phyloP scores from a whole-genome alignment of 2,329 filamentous ascomycete species.

The Neocucurbitaria cava region DNA sequence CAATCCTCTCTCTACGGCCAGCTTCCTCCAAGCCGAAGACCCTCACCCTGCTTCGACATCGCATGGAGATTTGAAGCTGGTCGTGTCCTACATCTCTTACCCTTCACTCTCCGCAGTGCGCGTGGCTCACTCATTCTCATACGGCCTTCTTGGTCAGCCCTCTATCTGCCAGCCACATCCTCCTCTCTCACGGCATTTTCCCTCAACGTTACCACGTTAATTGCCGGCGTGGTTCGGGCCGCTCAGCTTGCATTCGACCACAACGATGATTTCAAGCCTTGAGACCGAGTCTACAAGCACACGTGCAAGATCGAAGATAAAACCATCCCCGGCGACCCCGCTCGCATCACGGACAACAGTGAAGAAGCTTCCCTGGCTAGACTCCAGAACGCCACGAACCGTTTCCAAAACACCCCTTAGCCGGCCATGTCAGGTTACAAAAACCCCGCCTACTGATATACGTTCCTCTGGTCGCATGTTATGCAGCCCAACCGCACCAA shows the following conservation, averaged over 20 bases:
- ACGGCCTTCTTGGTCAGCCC: background rate
- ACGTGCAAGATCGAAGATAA: background rate
- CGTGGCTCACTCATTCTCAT: background rate
- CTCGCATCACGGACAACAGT: constrained; percentile 14
- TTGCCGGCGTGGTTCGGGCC: background rate
- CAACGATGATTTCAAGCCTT: constrained; percentile 4
- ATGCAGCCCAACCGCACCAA: background rate
- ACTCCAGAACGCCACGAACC: constrained; percentile 23
- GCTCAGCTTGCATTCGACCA: background rate
- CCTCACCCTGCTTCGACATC: background rate
- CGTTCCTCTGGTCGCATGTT: constrained; percentile 6
- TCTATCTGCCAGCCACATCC: background rate
- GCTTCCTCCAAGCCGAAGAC: constrained; percentile 13
- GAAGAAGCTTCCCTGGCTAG: constrained; percentile 42
- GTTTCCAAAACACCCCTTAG: constrained; percentile 1
- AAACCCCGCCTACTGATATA: constrained; percentile 11
- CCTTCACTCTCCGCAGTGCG: background rate
- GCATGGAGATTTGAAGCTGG: constrained; percentile 18
- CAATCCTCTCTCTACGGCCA: constrained; percentile 11
- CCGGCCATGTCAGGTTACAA: constrained; percentile 1
- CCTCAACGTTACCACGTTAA: background rate
- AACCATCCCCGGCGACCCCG: constrained; percentile 5
- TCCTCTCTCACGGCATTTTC: no score
- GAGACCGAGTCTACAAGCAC: constrained; percentile 1
- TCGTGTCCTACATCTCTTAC: constrained; percentile 5